Percentiles rank a stretch among this genome's conserved stretches.
phyloP scores from a whole-genome alignment of 176 grass and related monocot species.

The Avena eriantha region DNA sequence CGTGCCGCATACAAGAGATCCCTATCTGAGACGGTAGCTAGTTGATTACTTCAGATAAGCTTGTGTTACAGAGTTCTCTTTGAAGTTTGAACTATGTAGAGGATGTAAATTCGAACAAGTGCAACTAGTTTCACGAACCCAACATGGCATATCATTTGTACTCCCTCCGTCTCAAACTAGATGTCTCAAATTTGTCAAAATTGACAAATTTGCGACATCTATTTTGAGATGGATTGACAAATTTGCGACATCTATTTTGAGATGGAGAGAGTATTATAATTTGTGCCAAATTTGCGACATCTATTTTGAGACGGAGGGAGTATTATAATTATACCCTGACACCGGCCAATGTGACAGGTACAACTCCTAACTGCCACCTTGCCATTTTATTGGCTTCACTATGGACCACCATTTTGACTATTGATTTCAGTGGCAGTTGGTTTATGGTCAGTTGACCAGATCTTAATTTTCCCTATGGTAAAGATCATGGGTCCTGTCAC shows the following conservation, averaged over 20 bases:
- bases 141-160: constrained; percentile 35
- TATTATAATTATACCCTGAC: constrained; percentile 20
- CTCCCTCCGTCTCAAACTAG: no score
- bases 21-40: constrained; percentile 53
- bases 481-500: constrained; percentile 20
- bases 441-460: constrained; percentile 48
- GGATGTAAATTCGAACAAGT: constrained; percentile 54
- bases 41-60: constrained; percentile 42
- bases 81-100: constrained; percentile 28
- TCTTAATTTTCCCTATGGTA: constrained; percentile 37
- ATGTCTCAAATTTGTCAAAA: no score
- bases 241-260: no score
- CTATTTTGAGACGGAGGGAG: no score
- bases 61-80: constrained; percentile 31
- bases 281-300: no score
- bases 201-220: no score
- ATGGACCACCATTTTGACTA: constrained; percentile 54
- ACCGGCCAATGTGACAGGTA: constrained; percentile 56
- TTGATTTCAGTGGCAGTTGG: constrained; percentile 29
- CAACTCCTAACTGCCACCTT: constrained; percentile 50
- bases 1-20: constrained; percentile 56
- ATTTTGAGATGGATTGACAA: no score
- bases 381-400: constrained; percentile 40
- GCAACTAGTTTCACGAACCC: constrained; percentile 23
- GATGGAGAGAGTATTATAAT: no score